phyloP scores from a whole-genome alignment of 441 rosid genomes.

The Bocquillonia castaneifolia region DNA sequence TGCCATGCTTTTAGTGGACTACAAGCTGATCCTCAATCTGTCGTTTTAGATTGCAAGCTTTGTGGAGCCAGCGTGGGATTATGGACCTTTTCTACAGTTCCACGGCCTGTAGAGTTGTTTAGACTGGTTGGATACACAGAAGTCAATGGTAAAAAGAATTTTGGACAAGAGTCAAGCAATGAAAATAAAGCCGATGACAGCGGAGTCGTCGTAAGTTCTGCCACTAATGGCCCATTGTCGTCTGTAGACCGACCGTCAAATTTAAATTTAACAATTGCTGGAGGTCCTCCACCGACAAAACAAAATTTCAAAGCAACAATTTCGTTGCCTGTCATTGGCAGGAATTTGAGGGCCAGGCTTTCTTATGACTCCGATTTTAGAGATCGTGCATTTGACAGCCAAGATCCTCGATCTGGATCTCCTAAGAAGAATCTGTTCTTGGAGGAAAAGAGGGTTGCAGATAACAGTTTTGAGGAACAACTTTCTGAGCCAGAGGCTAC shows the following conservation, averaged over 20 bases:
- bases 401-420: slow-evolving; percentile 32
- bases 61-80: slow-evolving; percentile 95
- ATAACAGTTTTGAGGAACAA: slow-evolving; percentile 26
- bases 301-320: slow-evolving; percentile 87
- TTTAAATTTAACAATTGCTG: slow-evolving; percentile 76
- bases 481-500: slow-evolving; percentile 29
- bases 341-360: slow-evolving; percentile 67
- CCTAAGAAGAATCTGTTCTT: slow-evolving; percentile 22
- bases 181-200: slow-evolving; percentile 23
- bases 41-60: slow-evolving; percentile 81
- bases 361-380: slow-evolving; percentile 51
- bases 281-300: slow-evolving; percentile 84
- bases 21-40: slow-evolving; percentile 60
- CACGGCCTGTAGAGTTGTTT: slow-evolving; percentile 64
- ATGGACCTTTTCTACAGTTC: slow-evolving; percentile 67
- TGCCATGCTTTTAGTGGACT: slow-evolving; percentile 28
- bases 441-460: slow-evolving; percentile 20
- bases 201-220: slow-evolving; percentile 18
- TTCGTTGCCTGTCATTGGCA: slow-evolving; percentile 73
- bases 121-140: slow-evolving; percentile 65
- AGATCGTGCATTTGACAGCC: slow-evolving; percentile 35
- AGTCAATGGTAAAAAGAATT: slow-evolving; percentile 32
- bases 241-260: slow-evolving; percentile 32
- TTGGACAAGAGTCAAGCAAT: slow-evolving; percentile 28
- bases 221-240: slow-evolving; percentile 27